phyloP scores from a whole-genome alignment of 805 yeast species.

The Candida silvatica region DNA sequence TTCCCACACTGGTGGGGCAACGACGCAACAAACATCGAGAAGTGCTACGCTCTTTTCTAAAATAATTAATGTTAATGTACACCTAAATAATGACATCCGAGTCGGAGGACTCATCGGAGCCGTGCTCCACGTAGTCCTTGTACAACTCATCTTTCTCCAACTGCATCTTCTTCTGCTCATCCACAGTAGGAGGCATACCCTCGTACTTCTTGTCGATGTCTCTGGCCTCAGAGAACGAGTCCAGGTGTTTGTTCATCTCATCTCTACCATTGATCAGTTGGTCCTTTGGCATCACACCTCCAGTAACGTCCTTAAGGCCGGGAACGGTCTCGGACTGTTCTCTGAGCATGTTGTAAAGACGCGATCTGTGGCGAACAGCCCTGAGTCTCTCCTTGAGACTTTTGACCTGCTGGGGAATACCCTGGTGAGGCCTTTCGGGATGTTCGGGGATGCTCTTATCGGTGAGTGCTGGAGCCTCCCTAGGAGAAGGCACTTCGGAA shows the following conservation, averaged over 20 bases:
- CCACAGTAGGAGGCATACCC: conserved; percentile 74
- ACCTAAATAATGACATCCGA: background rate
- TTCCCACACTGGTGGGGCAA: conserved; percentile 45
- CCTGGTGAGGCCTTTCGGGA: too few species aligned
- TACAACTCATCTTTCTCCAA: conserved; percentile 38
- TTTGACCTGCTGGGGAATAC: too few species aligned
- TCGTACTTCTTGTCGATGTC: conserved; percentile 77
- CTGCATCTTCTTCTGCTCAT: conserved; percentile 40
- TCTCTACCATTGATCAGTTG: conserved; percentile 76
- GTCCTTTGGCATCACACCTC: conserved; percentile 82
- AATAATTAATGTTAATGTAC: background rate
- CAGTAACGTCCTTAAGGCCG: conserved; percentile 61
- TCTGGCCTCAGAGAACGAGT: conserved; percentile 76
- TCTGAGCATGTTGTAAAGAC: conserved; percentile 83
- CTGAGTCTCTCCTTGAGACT: conserved; percentile 74
- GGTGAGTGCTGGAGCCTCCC: background rate
- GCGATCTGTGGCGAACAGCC: conserved; percentile 87
- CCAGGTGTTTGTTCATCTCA: conserved; percentile 61
- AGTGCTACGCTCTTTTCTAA: conserved; percentile 33
- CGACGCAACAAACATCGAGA: conserved; percentile 31
- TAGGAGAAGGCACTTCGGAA: background rate
- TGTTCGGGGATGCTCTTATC: background rate
- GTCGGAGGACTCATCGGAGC: conserved; percentile 3
- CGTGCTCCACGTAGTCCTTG: conserved; percentile 25
- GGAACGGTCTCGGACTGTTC: conserved; percentile 84